Percentiles rank a stretch among this genome's conserved stretches.
phyloP scores from a whole-genome alignment of 1,284 basidiomycete species.

The Ustilago crameri region DNA sequence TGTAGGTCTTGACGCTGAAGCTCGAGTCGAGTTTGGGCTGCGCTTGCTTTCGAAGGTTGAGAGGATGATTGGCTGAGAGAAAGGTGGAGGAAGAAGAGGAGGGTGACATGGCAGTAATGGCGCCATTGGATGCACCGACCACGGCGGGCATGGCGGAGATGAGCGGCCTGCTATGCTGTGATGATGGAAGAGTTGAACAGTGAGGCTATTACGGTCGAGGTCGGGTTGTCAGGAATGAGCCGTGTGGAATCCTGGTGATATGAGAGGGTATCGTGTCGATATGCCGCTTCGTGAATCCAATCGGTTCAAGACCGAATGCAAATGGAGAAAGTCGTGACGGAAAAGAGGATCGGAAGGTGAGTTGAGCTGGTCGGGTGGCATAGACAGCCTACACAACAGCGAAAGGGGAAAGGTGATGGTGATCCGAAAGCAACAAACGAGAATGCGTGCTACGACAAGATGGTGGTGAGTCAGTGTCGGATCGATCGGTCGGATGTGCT shows the following conservation, averaged over 20 bases:
- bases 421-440: too few species aligned
- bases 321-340: neutral
- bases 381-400: too few species aligned
- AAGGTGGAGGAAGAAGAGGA: conserved; percentile 17
- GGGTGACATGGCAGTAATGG: neutral
- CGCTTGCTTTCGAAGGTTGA: conserved; percentile 63
- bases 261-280: too few species aligned
- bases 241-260: neutral
- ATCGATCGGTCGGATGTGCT: too few species aligned
- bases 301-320: too few species aligned
- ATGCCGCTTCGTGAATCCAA: too few species aligned
- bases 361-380: too few species aligned
- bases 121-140: conserved; percentile 17
- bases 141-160: conserved; percentile 30
- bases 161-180: neutral
- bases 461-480: neutral
- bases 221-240: too few species aligned
- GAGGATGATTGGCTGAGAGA: conserved; percentile 62
- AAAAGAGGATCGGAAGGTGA: neutral
- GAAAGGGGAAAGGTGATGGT: too few species aligned
- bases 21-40: conserved; percentile 57
- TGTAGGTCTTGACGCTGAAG: conserved; percentile 65
- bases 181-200: neutral
- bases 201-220: neutral
- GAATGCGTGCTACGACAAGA: too few species aligned